Percentiles rank a stretch among this genome's conserved stretches.
phyloP scores from a whole-genome alignment of 75 land plant species.

The Selaginella moellendorffii region DNA sequence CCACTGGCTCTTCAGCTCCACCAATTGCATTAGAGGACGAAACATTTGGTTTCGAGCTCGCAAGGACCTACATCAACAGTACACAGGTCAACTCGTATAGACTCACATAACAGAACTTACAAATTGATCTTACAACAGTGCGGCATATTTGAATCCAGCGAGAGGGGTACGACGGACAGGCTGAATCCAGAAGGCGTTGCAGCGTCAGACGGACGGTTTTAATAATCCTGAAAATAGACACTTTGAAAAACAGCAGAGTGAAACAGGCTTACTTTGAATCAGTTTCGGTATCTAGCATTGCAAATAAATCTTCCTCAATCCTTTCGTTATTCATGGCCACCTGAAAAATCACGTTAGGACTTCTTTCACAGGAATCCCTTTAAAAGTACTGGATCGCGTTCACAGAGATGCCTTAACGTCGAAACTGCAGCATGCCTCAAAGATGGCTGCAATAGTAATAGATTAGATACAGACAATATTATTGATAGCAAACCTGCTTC shows the following conservation, averaged over 20 bases:
- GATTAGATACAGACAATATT: too few relatives aligned
- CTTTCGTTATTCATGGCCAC: conserved; percentile 48
- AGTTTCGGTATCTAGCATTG: conserved; percentile 91
- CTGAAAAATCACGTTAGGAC: conserved; percentile 19
- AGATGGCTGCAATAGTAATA: conserved; percentile 45
- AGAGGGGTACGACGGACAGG: conserved; percentile 70
- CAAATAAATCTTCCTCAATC: conserved; percentile 78
- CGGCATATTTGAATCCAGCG: conserved; percentile 76
- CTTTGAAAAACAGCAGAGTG: neutral
- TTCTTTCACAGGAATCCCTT: neutral
- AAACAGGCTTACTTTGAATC: conserved; percentile 53
- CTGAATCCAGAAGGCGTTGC: conserved; percentile 58
- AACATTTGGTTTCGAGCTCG: neutral
- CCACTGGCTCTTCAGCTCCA: conserved; percentile 15
- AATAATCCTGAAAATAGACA: conserved; percentile 42
- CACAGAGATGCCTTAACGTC: conserved; percentile 74
- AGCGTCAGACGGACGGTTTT: conserved; percentile 58
- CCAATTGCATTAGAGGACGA: neutral
- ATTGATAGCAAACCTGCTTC: conserved; percentile 50
- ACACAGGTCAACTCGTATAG: neutral
- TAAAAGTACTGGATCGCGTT: conserved; percentile 72
- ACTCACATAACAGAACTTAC: neutral
- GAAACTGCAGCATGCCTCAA: conserved; percentile 83
- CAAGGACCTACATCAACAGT: neutral
- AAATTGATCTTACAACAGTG: conserved; percentile 40